These are phyloP conservation scores for Myxozyma monticola DNA, from an alignment of 805 yeast species.

Conservation along the genomic window DNA sequence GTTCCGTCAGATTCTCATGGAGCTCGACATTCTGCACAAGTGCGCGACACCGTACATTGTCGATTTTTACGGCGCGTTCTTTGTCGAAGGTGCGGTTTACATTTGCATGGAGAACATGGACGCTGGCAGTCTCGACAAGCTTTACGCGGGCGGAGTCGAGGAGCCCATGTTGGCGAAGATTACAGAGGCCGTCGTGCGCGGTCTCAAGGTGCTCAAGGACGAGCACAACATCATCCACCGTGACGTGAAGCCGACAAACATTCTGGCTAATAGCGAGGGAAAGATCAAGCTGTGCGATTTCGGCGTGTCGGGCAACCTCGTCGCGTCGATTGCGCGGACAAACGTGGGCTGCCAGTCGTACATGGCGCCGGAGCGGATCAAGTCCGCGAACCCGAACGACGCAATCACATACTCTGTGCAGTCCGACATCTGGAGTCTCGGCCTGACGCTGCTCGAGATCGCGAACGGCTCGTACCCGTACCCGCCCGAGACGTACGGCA, in stretches of 20 bases:
- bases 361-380: constrained; percentile 97
- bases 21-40: constrained; percentile 86
- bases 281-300: constrained; percentile 90
- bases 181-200: constrained; percentile 75
- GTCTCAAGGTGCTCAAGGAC: constrained; percentile 82
- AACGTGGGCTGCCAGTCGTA: constrained; percentile 97
- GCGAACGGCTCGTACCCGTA: constrained; percentile 94
- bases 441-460: constrained; percentile 80
- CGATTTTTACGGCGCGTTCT: constrained; percentile 96
- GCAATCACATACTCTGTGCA: constrained; percentile 85
- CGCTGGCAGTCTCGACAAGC: constrained; percentile 88
- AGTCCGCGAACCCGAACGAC: constrained; percentile 53
- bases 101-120: constrained; percentile 99
- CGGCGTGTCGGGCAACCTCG: constrained; percentile 93
- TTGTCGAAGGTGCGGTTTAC: constrained; percentile 95
- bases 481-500: constrained; percentile 88
- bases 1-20: constrained; percentile 93
- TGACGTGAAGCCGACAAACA: constrained; percentile 96
- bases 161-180: constrained; percentile 80
- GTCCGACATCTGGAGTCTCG: constrained; percentile 94
- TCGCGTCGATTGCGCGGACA: constrained; percentile 91
- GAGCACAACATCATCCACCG: constrained; percentile 90
- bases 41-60: constrained; percentile 90
- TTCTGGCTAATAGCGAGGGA: constrained; percentile 79
- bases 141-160: constrained; percentile 63